Conservation (phyloP, 805 yeast genomes). For the Candida hungchunana region DNA sequence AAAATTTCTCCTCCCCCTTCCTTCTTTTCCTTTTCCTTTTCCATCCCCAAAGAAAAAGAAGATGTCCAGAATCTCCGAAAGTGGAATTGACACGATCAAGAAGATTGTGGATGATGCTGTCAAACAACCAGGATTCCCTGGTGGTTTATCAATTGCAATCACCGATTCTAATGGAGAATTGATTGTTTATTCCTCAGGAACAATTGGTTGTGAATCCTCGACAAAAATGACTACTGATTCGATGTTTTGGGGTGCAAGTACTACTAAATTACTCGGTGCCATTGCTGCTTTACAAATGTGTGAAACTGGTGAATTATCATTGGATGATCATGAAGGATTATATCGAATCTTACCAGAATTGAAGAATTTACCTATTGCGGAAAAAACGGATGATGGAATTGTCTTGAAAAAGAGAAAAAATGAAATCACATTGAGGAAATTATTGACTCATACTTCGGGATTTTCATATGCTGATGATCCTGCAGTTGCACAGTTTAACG, state of each 20-base stretch:
- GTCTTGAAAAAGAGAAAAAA: slow-evolving; percentile 24
- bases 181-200: slow-evolving; percentile 20
- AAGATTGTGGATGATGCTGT: too few relatives aligned
- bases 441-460: slow-evolving; percentile 37
- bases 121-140: too few relatives aligned
- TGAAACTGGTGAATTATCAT: slow-evolving; percentile 28
- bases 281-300: slow-evolving; percentile 30
- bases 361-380: slow-evolving; percentile 20
- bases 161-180: slow-evolving; percentile 9
- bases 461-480: slow-evolving; percentile 30
- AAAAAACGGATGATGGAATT: slow-evolving; percentile 24
- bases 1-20: too few relatives aligned
- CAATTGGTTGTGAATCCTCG: slow-evolving; percentile 11
- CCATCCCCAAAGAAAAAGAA: too few relatives aligned
- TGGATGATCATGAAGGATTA: slow-evolving; percentile 29
- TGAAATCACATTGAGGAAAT: slow-evolving; percentile 32
- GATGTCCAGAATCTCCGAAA: too few relatives aligned
- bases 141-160: slow-evolving; percentile 9
- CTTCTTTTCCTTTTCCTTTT: too few relatives aligned
- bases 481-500: slow-evolving; percentile 22
- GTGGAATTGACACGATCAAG: too few relatives aligned
- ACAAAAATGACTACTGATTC: slow-evolving; percentile 20
- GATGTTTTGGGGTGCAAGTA: slow-evolving; percentile 29
- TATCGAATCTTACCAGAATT: slow-evolving; percentile 31
- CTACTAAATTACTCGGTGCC: slow-evolving; percentile 29